Percentiles rank a stretch among this genome's conserved stretches.
Evolutionary conservation across 129 eudicot species (phyloP).

Genomic region (Pittosporum tobira): DNA sequence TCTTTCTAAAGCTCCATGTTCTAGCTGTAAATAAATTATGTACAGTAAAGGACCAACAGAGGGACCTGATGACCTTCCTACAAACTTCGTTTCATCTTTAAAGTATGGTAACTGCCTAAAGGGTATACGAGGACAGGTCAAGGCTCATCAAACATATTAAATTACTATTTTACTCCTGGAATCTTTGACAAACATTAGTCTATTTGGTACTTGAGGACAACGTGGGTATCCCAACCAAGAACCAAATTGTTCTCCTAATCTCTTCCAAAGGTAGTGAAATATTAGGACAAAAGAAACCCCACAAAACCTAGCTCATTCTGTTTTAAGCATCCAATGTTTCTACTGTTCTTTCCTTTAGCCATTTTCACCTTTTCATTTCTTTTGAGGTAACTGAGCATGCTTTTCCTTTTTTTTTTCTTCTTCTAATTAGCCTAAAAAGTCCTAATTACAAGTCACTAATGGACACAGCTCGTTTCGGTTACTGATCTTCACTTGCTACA

Average conservation of each 20-base stretch:
- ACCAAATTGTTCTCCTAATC: not conserved
- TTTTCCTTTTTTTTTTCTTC: conserved; percentile 13
- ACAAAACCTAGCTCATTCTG: conserved; percentile 35
- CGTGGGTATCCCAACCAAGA: conserved; percentile 25
- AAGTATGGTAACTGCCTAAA: conserved; percentile 22
- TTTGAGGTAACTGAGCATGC: conserved; percentile 43
- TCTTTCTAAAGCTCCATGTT: too few relatives aligned
- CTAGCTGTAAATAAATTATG: too few relatives aligned
- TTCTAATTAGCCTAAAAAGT: conserved; percentile 14
- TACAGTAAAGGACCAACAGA: conserved; percentile 61
- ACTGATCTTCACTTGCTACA: conserved; percentile 20
- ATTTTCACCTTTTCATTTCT: conserved; percentile 40
- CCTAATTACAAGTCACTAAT: conserved; percentile 24
- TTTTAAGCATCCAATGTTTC: conserved; percentile 68
- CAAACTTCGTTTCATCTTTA: conserved; percentile 27
- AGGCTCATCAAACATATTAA: conserved; percentile 24
- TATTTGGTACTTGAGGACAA: conserved; percentile 52
- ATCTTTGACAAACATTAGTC: conserved; percentile 76
- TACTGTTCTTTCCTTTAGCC: conserved; percentile 33
- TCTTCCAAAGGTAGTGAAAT: conserved; percentile 12
- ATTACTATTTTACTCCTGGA: conserved; percentile 34
- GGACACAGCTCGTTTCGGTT: conserved; percentile 19
- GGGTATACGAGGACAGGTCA: conserved; percentile 38
- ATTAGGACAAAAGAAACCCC: conserved; percentile 33
- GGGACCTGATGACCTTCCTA: conserved; percentile 28